These are phyloP conservation scores for Fusarium robinianum DNA, from an alignment of 2,329 filamentous ascomycete genomes.

Conservation along the genomic window DNA sequence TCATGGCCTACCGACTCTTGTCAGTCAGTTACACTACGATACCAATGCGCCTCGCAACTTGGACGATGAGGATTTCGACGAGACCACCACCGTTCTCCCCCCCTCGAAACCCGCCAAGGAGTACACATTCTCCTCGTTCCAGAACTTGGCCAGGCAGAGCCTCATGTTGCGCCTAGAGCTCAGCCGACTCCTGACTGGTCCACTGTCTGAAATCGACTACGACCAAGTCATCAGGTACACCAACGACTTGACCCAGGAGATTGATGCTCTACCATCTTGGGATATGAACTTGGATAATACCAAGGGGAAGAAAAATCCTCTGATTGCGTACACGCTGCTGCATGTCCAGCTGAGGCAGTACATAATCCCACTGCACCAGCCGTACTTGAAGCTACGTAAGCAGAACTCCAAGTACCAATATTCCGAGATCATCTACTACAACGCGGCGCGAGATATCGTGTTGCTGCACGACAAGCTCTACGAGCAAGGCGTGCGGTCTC, in stretches of 20 bases:
- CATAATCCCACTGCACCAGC: conserved; percentile 64
- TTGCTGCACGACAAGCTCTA: conserved; percentile 65
- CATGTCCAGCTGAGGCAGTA: conserved; percentile 66
- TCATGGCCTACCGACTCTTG: conserved; percentile 61
- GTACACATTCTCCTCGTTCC: conserved; percentile 64
- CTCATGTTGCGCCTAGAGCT: conserved; percentile 61
- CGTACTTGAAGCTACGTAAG: conserved; percentile 63
- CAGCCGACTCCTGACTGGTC: conserved; percentile 59
- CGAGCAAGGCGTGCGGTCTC: conserved; percentile 60
- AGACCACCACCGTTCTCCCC: conserved; percentile 56
- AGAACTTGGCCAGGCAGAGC: conserved; percentile 61
- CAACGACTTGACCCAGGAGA: conserved; percentile 64
- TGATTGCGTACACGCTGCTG: conserved; percentile 63
- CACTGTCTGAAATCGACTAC: conserved; percentile 60
- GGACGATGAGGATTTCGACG: conserved; percentile 62
- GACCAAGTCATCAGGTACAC: conserved; percentile 65
- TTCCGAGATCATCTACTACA: conserved; percentile 67
- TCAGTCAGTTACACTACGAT: conserved; percentile 61
- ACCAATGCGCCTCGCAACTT: conserved; percentile 60
- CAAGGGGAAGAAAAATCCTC: conserved; percentile 55
- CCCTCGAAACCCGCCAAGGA: conserved; percentile 55
- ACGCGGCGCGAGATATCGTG: conserved; percentile 64
- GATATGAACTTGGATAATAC: conserved; percentile 44
- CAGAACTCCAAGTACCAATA: conserved; percentile 65
- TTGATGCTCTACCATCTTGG: conserved; percentile 64